Evolutionary conservation across 1,284 basidiomycete species (phyloP).

Genomic region (Pyrrhoderma noxium): DNA sequence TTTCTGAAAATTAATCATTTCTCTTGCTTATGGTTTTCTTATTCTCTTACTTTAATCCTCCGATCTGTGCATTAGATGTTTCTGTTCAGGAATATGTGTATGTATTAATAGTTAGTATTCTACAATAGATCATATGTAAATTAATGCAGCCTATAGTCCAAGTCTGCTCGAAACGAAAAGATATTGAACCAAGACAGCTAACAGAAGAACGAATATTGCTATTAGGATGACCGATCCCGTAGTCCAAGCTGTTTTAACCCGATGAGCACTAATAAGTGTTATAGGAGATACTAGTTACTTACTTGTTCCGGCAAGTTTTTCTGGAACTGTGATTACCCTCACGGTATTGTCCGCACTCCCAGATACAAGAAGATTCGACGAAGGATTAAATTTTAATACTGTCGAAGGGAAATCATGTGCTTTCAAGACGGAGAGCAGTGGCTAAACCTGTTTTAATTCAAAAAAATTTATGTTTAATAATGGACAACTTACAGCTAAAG

Average conservation of each 20-base stretch:
- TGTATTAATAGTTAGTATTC: neutral
- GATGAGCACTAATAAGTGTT: neutral
- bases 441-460: constrained; percentile 39
- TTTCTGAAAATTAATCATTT: neutral
- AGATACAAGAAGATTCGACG: constrained; percentile 77
- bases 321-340: constrained; percentile 74
- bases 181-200: constrained; percentile 25
- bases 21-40: neutral
- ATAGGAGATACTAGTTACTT: constrained; percentile 24
- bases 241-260: constrained; percentile 26
- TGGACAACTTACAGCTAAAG: constrained; percentile 57
- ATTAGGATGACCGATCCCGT: constrained; percentile 29
- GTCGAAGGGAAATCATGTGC: constrained; percentile 96
- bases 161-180: constrained; percentile 6
- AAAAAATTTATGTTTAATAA: neutral
- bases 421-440: constrained; percentile 80
- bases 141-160: neutral
- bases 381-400: constrained; percentile 80
- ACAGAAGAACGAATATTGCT: constrained; percentile 30
- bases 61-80: neutral
- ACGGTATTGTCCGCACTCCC: constrained; percentile 90
- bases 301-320: constrained; percentile 46
- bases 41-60: constrained; percentile 1
- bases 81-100: neutral
- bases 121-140: too few relatives aligned